Conservation (phyloP, 2,329 filamentous ascomycete species). For the Keithomyces neogunnii region DNA sequence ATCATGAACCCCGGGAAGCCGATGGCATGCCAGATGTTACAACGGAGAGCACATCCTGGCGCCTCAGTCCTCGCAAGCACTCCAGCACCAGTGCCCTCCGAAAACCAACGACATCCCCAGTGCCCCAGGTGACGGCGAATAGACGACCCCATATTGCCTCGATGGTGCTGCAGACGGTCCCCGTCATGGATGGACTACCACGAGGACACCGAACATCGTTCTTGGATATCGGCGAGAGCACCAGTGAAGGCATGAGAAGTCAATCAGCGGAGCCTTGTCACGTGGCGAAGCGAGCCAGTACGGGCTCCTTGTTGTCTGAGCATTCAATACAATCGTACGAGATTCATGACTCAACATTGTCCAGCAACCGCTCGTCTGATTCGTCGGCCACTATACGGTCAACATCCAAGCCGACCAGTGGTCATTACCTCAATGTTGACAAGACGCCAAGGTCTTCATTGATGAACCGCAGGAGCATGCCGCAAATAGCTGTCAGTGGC, state of each 20-base stretch:
- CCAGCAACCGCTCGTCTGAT: slow-evolving; percentile 17
- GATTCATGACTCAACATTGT: slow-evolving; percentile 3
- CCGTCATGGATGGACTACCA: neutral
- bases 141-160: slow-evolving; percentile 5
- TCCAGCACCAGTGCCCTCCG: slow-evolving; percentile 4
- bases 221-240: slow-evolving; percentile 1
- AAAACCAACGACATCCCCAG: neutral
- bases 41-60: neutral
- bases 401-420: neutral
- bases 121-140: neutral
- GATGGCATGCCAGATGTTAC: neutral
- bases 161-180: neutral
- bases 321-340: slow-evolving; percentile 13
- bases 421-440: slow-evolving; percentile 12
- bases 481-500: slow-evolving; percentile 37
- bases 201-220: slow-evolving; percentile 6
- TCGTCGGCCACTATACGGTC: slow-evolving; percentile 13
- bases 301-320: slow-evolving; percentile 19
- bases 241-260: slow-evolving; percentile 1
- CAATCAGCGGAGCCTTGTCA: slow-evolving; percentile 9
- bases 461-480: slow-evolving; percentile 38
- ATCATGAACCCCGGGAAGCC: neutral
- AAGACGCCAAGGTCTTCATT: slow-evolving; percentile 13
- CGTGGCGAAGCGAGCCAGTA: slow-evolving; percentile 19
- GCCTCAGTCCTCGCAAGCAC: slow-evolving; percentile 3